A percentile compares a stretch with the other conserved stretches of the same genome.
phyloP scores from a whole-genome alignment of 1,284 basidiomycete species.

The Moesziomyces antarcticus region DNA sequence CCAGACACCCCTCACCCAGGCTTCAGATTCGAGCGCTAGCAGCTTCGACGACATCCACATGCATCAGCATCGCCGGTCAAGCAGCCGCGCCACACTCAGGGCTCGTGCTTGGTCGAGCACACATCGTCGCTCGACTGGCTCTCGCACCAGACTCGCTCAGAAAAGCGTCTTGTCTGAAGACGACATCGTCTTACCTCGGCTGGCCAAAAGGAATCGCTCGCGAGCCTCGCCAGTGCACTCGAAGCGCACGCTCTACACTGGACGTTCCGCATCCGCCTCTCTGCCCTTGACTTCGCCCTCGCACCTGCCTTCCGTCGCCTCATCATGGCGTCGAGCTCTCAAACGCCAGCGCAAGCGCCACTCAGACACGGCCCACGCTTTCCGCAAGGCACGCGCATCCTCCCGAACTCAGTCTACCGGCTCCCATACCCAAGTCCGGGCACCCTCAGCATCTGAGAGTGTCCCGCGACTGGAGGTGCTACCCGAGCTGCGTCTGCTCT shows the following conservation, averaged over 20 bases:
- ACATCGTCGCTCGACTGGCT: not conserved
- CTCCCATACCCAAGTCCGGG: not conserved
- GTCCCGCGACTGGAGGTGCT: constrained; percentile 4
- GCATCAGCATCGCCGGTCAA: not conserved
- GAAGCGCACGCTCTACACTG: constrained; percentile 3
- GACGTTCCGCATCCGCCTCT: not conserved
- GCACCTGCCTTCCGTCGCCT: not conserved
- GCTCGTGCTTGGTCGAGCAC: not conserved
- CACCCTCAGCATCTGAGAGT: not conserved
- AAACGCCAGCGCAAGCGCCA: constrained; percentile 8
- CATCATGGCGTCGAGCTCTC: constrained; percentile 21
- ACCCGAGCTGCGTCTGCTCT: constrained; percentile 48
- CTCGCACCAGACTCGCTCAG: constrained; percentile 1
- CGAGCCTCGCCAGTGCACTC: not conserved
- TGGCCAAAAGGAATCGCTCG: constrained; percentile 11
- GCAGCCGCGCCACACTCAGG: not conserved
- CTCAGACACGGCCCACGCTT: not conserved
- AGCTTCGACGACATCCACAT: constrained; percentile 4
- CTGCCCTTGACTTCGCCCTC: not conserved
- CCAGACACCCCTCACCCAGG: constrained; percentile 11
- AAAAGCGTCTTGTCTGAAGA: constrained; percentile 31
- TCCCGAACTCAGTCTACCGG: not conserved
- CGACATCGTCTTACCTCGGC: constrained; percentile 13
- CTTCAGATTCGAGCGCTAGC: constrained; percentile 28
- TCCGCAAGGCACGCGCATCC: not conserved